phyloP scores from a whole-genome alignment of 495 filamentous ascomycete species.

The Alectoria sarmentosa region DNA sequence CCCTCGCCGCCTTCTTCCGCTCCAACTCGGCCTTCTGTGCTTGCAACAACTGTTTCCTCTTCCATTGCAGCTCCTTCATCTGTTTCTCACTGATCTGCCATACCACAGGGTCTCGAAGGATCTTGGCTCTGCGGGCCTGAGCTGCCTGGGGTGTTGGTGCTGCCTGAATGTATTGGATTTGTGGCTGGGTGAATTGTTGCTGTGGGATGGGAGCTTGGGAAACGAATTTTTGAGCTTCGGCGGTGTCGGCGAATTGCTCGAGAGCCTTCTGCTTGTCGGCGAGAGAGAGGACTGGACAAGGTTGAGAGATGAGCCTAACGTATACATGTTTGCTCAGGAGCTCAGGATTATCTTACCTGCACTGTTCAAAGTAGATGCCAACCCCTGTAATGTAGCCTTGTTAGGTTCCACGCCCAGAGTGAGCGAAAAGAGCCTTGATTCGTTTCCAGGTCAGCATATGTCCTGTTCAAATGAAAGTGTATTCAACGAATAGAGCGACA shows the following conservation, averaged over 20 bases:
- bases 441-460: not conserved
- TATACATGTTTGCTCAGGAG: not conserved
- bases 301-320: not conserved
- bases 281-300: constrained; percentile 16
- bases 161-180: constrained; percentile 26
- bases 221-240: constrained; percentile 23
- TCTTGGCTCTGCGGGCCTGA: constrained; percentile 21
- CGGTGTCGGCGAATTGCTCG: constrained; percentile 19
- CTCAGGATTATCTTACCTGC: constrained; percentile 16
- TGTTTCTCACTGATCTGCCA: constrained; percentile 25
- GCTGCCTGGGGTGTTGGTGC: constrained; percentile 23
- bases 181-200: constrained; percentile 24
- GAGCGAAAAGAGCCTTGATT: constrained; percentile 23
- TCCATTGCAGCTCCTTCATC: constrained; percentile 25
- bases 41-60: constrained; percentile 23
- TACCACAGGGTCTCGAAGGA: constrained; percentile 21
- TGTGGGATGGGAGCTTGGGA: constrained; percentile 18
- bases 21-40: constrained; percentile 24
- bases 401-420: constrained; percentile 25
- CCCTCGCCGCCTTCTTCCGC: constrained; percentile 20
- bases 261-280: constrained; percentile 21
- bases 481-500: not conserved
- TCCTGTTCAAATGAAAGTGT: not conserved
- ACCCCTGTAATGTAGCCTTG: constrained; percentile 19
- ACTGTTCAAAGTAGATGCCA: constrained; percentile 21